Evolutionary conservation across 441 rosid species (phyloP), one percentile per base, ranked within the genome.

Genomic region (Jatropha multifida): DNA sequence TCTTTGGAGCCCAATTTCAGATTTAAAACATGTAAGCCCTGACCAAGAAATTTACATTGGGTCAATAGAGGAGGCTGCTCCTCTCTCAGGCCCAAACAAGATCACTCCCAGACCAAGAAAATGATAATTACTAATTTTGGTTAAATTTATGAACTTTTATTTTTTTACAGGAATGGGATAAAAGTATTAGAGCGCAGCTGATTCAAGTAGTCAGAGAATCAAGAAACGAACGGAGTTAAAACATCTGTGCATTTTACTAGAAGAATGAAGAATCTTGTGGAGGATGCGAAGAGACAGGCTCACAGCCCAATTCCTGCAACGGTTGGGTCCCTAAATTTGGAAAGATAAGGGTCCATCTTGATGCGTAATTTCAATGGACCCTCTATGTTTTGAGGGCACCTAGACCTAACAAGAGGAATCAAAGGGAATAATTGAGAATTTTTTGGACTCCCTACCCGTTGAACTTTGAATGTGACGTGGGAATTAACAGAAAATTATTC

Each of bases 101-200:
- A 32, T 32, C 32, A 32, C 32, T 32, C 32, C 32, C 32, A 32
- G 32, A 1, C 62, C 8, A 44, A 44, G 2, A 44, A 44, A 44
- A 44, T 44, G 10, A 6, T 6, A 44, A 44, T 44, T 44, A 11
- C 48, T 44, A 44, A 7, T 44, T 44, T 44, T 44, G 7, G 46
- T 2, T 44, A n/a, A 23, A 32, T 8, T 65, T 54, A 5, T 14
- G 66, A 32, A 48, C 18, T 13, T 23, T 32, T 32, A 7, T 23
- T 27, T 18, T 3, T 14, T 46, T 71, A 52, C 87, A 89, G 93
- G 87, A 76, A 20, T 67, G 80, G 60, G 92, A 89, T 74, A 80
- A 48, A 62, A 86, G 89, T 69, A 61, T 79, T 49, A 82, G 79
- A 75, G 81, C 68, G 3, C 85, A 88, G 48, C 70, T 84, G 62